phyloP scores from a whole-genome alignment of 441 rosid genomes.

The Bruguiera hainesii region DNA sequence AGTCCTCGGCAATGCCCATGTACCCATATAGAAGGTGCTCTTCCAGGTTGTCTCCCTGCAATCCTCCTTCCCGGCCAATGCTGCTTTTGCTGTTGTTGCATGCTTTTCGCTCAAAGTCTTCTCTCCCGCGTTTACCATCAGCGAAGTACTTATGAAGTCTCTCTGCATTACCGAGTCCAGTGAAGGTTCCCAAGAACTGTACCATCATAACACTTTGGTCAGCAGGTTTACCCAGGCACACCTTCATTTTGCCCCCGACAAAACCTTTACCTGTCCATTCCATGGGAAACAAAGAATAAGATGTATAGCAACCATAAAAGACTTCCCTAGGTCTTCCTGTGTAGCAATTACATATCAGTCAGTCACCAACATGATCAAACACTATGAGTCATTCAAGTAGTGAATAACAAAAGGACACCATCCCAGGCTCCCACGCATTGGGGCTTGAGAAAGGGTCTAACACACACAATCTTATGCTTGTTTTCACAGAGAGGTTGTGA shows the following conservation, averaged over 20 bases:
- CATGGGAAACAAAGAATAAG: slow-evolving; percentile 1
- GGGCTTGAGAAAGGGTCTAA: too few species aligned
- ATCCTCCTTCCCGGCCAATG: slow-evolving; percentile 9
- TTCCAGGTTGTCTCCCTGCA: slow-evolving; percentile 31
- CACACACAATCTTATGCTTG: too few species aligned
- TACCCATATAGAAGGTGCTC: slow-evolving; percentile 25
- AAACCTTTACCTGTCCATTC: slow-evolving; percentile 43
- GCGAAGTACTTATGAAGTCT: slow-evolving; percentile 38
- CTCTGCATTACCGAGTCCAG: slow-evolving; percentile 56
- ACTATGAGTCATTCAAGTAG: too few species aligned
- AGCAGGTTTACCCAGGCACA: slow-evolving; percentile 55
- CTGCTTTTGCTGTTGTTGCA: slow-evolving; percentile 20
- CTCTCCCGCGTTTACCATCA: slow-evolving; percentile 41
- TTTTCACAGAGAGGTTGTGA: too few species aligned
- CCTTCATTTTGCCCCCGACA: slow-evolving; percentile 45
- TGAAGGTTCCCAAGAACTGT: slow-evolving; percentile 49
- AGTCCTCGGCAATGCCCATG: slow-evolving; percentile 55
- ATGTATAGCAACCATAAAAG: neutral
- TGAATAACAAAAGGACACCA: too few species aligned
- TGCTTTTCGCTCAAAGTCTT: slow-evolving; percentile 31
- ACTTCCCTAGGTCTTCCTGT: neutral
- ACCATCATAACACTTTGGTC: slow-evolving; percentile 58
- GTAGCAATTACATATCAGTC: neutral
- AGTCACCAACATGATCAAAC: too few species aligned
- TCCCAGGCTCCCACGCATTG: too few species aligned